Evolutionary conservation across 805 yeast genomes (phyloP), one percentile per base, ranked within the genome.

Genomic region (Cyberlindnera maritima): DNA sequence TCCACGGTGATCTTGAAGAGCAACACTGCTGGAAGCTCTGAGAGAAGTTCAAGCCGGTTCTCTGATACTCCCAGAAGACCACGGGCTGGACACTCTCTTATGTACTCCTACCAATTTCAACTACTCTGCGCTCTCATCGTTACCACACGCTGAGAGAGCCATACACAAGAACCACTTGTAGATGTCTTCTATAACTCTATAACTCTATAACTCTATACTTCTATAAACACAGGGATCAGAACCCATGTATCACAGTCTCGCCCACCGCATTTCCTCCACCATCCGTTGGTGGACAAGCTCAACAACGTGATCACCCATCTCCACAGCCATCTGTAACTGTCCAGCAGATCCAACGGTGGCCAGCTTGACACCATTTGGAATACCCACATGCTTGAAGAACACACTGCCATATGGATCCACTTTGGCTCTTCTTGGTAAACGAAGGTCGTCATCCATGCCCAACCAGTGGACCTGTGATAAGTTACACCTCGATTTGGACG

Each of bases 391-490:
- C 11, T 36, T 12, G 18, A 36, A 7, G 18, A 3, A 9, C 15
- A 44, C 12, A 32, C n/a, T n/a, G 6, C 11, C 40, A 12, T 23
- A 8, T 4, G 7, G 5, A 15, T 23, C 40, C n/a, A 37, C 14
- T 37, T 37, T 37, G 5, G 21, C 36, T 36, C 41, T 17, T 9
- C 28, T 35, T n/a, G 50, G 50, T 3, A 47, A 43, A 11, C 44
- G 31, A 17, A 47, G 36, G 13, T 47, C 50, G 8, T 15, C 17
- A 11, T 42, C 41, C 44, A 47, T 43, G 12, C 50, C 50, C 4
- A 39, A 20, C 50, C 50, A 47, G 15, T 39, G 41, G 6, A 36
- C 41, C 12, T 46, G 36, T 18, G 38, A 32, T 11, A 41, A 23
- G 36, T 41, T 37, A 29, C 41, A 46, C 12, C 39, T 32, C 12